Evolutionary conservation across 768 basidiomycete species (phyloP).

Genomic region (Amanita polypyramis): DNA sequence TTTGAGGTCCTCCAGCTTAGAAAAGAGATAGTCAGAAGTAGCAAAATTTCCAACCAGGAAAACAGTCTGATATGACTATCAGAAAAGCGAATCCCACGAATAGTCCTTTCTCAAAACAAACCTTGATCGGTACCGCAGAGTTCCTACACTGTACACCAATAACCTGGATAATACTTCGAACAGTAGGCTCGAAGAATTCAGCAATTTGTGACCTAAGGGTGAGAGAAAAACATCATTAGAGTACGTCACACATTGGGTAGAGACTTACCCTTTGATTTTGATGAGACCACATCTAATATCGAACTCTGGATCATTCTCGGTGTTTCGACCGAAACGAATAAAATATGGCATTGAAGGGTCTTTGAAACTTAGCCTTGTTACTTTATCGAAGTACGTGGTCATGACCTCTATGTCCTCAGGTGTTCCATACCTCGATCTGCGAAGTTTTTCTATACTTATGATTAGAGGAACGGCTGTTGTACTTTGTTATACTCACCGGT

Average conservation of each 20-base stretch:
- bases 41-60: constrained; percentile 46
- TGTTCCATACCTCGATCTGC: background rate
- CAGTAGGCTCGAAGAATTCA: constrained; percentile 5
- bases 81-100: too few relatives aligned
- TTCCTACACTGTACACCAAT: background rate
- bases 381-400: constrained; percentile 29
- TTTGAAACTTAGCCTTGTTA: constrained; percentile 33
- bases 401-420: background rate
- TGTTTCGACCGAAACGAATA: constrained; percentile 33
- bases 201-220: too few relatives aligned
- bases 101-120: background rate
- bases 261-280: background rate
- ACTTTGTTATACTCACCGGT: background rate
- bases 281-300: constrained; percentile 34
- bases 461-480: background rate
- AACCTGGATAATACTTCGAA: background rate
- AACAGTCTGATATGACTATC: constrained; percentile 18
- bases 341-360: constrained; percentile 24
- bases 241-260: too few relatives aligned
- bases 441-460: background rate
- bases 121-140: constrained; percentile 1
- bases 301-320: constrained; percentile 28
- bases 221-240: too few relatives aligned
- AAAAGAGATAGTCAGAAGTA: constrained; percentile 37
- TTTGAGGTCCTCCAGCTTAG: constrained; percentile 26